Percentiles rank a stretch among this genome's conserved stretches.
These are phyloP conservation scores for Massarina eburnea DNA, from an alignment of 2,329 filamentous ascomycete species.

Conservation along the genomic window DNA sequence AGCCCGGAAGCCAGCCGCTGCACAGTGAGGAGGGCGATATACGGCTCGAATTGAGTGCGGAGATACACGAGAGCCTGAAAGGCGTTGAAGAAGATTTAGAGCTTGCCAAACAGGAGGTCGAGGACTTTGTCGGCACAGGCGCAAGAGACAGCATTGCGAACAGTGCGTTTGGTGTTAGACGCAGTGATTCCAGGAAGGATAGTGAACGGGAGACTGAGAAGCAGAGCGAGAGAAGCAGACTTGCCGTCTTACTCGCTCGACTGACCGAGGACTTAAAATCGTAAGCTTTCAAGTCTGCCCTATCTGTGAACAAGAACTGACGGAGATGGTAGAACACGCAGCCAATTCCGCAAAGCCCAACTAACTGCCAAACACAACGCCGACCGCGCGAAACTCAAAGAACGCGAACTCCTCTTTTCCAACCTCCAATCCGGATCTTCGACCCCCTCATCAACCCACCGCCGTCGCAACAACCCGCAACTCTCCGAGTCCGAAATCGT, in stretches of 20 bases:
- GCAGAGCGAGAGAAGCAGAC: slow-evolving; percentile 64
- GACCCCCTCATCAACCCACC: slow-evolving; percentile 38
- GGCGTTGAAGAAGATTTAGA: slow-evolving; percentile 84
- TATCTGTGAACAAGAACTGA: slow-evolving; percentile 5
- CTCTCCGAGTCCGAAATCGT: slow-evolving; percentile 72
- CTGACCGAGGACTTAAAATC: slow-evolving; percentile 70
- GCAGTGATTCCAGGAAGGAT: slow-evolving; percentile 44
- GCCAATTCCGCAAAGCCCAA: slow-evolving; percentile 79
- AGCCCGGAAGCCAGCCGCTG: slow-evolving; percentile 61
- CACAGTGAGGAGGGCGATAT: slow-evolving; percentile 64
- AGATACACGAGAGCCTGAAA: slow-evolving; percentile 78
- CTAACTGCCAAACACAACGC: slow-evolving; percentile 75
- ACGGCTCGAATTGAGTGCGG: slow-evolving; percentile 72
- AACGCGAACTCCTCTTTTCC: slow-evolving; percentile 74
- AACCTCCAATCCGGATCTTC: slow-evolving; percentile 56
- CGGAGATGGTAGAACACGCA: slow-evolving; percentile 52
- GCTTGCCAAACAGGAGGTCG: slow-evolving; percentile 73
- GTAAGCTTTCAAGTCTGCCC: slow-evolving; percentile 51
- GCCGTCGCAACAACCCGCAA: slow-evolving; percentile 44
- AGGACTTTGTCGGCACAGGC: slow-evolving; percentile 60
- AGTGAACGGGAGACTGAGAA: slow-evolving; percentile 62
- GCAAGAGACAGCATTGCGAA: slow-evolving; percentile 3
- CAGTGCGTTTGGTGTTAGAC: slow-evolving; percentile 21
- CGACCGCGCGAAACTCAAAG: slow-evolving; percentile 70
- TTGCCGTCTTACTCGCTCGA: slow-evolving; percentile 67